Percentiles rank a stretch among this genome's conserved stretches.
Conservation (phyloP, 768 basidiomycete species). For the Mycena chlorophos region DNA sequence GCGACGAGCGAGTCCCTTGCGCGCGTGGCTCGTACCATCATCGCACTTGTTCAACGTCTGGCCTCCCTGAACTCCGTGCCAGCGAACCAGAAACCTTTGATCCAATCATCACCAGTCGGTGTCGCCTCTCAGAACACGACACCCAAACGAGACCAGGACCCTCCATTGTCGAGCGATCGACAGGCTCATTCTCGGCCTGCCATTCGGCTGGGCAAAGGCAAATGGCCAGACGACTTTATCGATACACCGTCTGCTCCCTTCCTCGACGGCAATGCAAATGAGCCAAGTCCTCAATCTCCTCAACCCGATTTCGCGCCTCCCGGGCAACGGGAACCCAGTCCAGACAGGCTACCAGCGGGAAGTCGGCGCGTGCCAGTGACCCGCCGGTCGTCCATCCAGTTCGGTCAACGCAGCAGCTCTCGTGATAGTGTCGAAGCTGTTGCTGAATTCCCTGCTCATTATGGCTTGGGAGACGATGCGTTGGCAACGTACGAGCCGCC, state of each 20-base stretch:
- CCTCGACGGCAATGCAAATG: slow-evolving; percentile 64
- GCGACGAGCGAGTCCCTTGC: slow-evolving; percentile 45
- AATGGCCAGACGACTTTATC: slow-evolving; percentile 83
- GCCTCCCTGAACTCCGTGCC: background rate
- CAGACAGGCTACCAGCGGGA: slow-evolving; percentile 46
- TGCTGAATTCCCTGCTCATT: slow-evolving; percentile 71
- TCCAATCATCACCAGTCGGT: background rate
- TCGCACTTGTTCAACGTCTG: slow-evolving; percentile 44
- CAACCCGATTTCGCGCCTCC: slow-evolving; percentile 49
- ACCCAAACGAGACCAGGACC: too few species aligned
- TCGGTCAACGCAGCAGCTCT: slow-evolving; percentile 36
- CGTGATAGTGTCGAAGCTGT: slow-evolving; percentile 38
- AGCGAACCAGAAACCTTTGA: background rate
- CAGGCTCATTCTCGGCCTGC: too few species aligned
- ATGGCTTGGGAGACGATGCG: slow-evolving; percentile 51
- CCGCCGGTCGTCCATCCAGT: slow-evolving; percentile 60
- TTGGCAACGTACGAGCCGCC: slow-evolving; percentile 39
- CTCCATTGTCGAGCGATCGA: too few species aligned
- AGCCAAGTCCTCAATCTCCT: slow-evolving; percentile 63
- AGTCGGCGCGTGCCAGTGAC: slow-evolving; percentile 52
- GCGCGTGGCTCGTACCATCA: slow-evolving; percentile 52
- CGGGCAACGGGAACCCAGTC: slow-evolving; percentile 59
- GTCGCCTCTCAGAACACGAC: too few species aligned
- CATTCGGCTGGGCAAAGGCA: slow-evolving; percentile 71
- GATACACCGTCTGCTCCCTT: slow-evolving; percentile 51